Conservation (phyloP, 768 basidiomycete species). For the Saitozyma sp. region DNA sequence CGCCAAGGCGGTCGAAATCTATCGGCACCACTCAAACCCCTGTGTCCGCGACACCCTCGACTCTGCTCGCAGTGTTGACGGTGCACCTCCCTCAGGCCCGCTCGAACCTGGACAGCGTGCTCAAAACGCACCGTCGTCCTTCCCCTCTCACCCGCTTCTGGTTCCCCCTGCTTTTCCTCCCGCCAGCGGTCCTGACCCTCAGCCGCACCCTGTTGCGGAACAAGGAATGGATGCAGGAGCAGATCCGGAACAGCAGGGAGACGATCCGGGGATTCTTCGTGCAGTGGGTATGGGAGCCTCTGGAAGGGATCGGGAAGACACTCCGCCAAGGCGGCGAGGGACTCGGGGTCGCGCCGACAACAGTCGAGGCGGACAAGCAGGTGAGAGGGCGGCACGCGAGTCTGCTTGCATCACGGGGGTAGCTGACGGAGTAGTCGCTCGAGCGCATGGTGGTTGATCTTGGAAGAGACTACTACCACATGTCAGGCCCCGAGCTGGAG, state of each 20-base stretch:
- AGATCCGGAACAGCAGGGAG: conserved; percentile 64
- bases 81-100: conserved; percentile 47
- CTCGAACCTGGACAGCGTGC: conserved; percentile 40
- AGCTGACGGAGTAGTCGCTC: conserved; percentile 63
- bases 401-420: not conserved
- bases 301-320: conserved; percentile 78
- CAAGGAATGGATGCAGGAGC: conserved; percentile 61
- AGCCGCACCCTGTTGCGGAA: conserved; percentile 62
- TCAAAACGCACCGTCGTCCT: conserved; percentile 64
- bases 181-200: conserved; percentile 63
- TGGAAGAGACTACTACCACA: conserved; percentile 74
- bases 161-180: conserved; percentile 77
- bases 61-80: conserved; percentile 39
- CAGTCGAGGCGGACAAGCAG: conserved; percentile 79
- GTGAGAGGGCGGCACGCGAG: conserved; percentile 54
- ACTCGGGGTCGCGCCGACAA: conserved; percentile 72
- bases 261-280: conserved; percentile 72
- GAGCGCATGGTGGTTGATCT: conserved; percentile 89
- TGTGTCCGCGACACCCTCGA: conserved; percentile 18
- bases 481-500: conserved; percentile 65
- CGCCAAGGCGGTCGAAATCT: conserved; percentile 23
- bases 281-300: conserved; percentile 82
- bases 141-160: conserved; percentile 69
- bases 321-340: conserved; percentile 74
- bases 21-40: conserved; percentile 19